A percentile compares a stretch with the other conserved stretches of the same genome.
phyloP scores from a whole-genome alignment of 202 grass and related monocot genomes.

The Schoenoplectus triqueter region DNA sequence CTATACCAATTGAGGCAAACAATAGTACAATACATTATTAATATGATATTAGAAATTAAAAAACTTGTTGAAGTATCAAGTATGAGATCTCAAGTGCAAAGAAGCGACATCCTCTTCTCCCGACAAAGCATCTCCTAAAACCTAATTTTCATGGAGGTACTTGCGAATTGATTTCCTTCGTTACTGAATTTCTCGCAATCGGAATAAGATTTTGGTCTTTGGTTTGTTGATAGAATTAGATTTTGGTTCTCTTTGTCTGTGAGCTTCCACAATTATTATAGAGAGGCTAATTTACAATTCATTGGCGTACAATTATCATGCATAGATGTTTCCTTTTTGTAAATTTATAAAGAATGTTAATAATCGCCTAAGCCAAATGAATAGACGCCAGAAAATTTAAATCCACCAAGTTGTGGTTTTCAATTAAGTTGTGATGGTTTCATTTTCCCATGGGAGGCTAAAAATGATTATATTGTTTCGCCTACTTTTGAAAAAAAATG shows the following conservation, averaged over 20 bases:
- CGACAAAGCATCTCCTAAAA: conserved; percentile 35
- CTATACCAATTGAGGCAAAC: neutral
- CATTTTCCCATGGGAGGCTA: neutral
- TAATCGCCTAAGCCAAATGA: neutral
- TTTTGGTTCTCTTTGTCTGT: neutral
- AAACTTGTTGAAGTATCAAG: neutral
- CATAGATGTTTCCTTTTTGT: neutral
- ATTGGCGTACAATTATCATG: neutral
- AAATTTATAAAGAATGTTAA: neutral
- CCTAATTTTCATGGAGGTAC: conserved; percentile 23
- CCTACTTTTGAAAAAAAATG: too few species aligned
- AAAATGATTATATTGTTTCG: neutral
- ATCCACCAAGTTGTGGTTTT: neutral
- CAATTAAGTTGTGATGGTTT: neutral
- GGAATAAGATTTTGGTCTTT: neutral
- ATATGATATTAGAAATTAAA: neutral
- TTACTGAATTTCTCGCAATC: neutral
- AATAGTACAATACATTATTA: too few species aligned
- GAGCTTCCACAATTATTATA: neutral
- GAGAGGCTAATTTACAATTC: neutral
- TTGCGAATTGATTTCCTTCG: neutral
- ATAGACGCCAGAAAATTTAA: too few species aligned
- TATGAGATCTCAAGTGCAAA: conserved; percentile 65
- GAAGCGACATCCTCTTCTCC: conserved; percentile 4
- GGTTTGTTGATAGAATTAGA: conserved; percentile 9